phyloP scores from a whole-genome alignment of 495 filamentous ascomycete genomes.

The Aspergillus diversus region DNA sequence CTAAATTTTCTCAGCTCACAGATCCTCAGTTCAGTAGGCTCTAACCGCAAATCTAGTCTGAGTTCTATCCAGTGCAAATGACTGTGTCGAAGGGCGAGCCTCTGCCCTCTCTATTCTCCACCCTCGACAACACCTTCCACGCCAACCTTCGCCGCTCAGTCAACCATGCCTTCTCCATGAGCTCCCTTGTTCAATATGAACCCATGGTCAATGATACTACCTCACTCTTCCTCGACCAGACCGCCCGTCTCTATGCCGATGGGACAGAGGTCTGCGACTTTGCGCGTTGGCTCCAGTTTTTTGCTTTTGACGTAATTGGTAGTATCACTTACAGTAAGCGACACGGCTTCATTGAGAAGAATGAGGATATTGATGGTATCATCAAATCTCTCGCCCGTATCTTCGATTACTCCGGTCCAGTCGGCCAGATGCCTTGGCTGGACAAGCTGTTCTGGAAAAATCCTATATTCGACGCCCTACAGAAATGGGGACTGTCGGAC shows the following conservation, averaged over 20 bases:
- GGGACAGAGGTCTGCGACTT: constrained; percentile 60
- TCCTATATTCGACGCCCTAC: constrained; percentile 35
- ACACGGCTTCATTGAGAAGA: constrained; percentile 64
- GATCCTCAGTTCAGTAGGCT: background rate
- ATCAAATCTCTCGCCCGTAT: constrained; percentile 46
- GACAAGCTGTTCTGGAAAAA: constrained; percentile 57
- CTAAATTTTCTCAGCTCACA: constrained; percentile 31
- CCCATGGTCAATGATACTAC: constrained; percentile 65
- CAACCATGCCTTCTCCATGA: constrained; percentile 76
- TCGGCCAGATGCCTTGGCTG: constrained; percentile 56
- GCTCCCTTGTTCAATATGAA: constrained; percentile 70
- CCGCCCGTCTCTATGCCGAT: constrained; percentile 59
- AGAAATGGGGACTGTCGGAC: constrained; percentile 18
- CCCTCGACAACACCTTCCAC: constrained; percentile 74
- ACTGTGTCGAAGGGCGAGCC: constrained; percentile 64
- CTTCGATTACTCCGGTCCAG: constrained; percentile 49
- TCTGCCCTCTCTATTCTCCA: constrained; percentile 76
- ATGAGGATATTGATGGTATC: constrained; percentile 59
- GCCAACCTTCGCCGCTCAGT: constrained; percentile 68
- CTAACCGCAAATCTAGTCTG: constrained; percentile 50
- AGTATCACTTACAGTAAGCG: constrained; percentile 64
- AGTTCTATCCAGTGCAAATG: constrained; percentile 72
- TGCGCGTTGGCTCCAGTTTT: constrained; percentile 75
- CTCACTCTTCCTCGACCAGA: constrained; percentile 61
- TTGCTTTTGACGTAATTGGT: constrained; percentile 76